Evolutionary conservation across 1,284 basidiomycete species (phyloP), one percentile per base, ranked within the genome.

Genomic region (Leccinum fallax): DNA sequence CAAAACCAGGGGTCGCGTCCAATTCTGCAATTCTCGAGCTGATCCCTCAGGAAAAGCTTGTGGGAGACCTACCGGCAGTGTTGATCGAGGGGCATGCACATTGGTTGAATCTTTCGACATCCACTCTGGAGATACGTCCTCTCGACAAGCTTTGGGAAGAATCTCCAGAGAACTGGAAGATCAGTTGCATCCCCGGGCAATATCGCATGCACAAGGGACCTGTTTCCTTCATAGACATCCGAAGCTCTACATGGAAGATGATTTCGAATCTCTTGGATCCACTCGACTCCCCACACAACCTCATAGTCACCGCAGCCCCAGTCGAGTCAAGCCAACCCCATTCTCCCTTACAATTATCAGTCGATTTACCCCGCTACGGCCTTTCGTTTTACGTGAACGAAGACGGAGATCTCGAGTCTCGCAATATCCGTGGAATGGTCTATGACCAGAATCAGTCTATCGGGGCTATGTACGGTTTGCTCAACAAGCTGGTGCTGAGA

Each of bases 361-460:
- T 74, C 76, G 4, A 68, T 76, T 32, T 85, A 3, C 79, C 82
- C 16, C 78, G 81, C 4, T 81, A 77, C 53, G 66, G 72, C 7
- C 61, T 85, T 7, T 67, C 69, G 0, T 81, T 79, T 52, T 75
- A 69, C 36, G 28, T 79, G 5, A 68, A 79, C 32, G 24, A 63
- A 0, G 59, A 67, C 4, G 53, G 60, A 6, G 64, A 76, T 1
- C 63, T 80, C 2, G 71, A 74, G 26, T 80, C 71, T 16, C 56
- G 10, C 16, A 51, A 57, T 16, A 57, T 57, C 13, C 40, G 56
- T 13, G 30, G 30, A 15, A 57, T 57, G 56, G 43, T 57, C 48
- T 57, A 57, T 28, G 56, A 57, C 15, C 43, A 51, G 21, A 26
- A 57, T 34, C 56, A 57, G 13, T 57, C 43, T 26, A 53, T 57